phyloP scores from a whole-genome alignment of 2,329 filamentous ascomycete genomes.

The Scortechinia acanthostroma region DNA sequence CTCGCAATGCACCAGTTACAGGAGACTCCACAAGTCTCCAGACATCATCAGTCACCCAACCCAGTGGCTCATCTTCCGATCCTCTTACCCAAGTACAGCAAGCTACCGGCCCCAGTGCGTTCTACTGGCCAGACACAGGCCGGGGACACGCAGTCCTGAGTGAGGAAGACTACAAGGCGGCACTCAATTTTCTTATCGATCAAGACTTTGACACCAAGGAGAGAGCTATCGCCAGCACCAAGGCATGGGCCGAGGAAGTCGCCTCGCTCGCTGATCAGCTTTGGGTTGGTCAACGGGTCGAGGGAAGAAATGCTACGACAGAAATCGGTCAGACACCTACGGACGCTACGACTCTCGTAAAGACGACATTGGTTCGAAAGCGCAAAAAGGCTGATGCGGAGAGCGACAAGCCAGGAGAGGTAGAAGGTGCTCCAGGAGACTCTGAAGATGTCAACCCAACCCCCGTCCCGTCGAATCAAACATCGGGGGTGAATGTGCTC shows the following conservation, averaged over 20 bases:
- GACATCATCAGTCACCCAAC: too few species aligned
- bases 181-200: not conserved
- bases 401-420: not conserved
- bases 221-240: conserved; percentile 1
- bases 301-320: not conserved
- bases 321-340: not conserved
- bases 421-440: not conserved
- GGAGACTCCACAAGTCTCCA: too few species aligned
- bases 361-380: not conserved
- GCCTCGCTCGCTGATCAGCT: not conserved
- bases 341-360: not conserved
- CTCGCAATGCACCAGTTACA: too few species aligned
- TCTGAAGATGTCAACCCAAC: too few species aligned
- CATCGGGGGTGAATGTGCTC: not conserved
- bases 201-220: not conserved
- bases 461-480: not conserved
- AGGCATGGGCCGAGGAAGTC: not conserved
- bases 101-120: not conserved
- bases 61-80: too few species aligned
- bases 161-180: not conserved
- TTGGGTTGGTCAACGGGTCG: not conserved
- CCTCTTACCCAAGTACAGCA: too few species aligned
- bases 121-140: not conserved
- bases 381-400: not conserved
- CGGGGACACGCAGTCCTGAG: not conserved